Evolutionary conservation across 164 flowering plant genomes (phyloP), one percentile per base, ranked within the genome.

Genomic region (Liquidambar formosana): DNA sequence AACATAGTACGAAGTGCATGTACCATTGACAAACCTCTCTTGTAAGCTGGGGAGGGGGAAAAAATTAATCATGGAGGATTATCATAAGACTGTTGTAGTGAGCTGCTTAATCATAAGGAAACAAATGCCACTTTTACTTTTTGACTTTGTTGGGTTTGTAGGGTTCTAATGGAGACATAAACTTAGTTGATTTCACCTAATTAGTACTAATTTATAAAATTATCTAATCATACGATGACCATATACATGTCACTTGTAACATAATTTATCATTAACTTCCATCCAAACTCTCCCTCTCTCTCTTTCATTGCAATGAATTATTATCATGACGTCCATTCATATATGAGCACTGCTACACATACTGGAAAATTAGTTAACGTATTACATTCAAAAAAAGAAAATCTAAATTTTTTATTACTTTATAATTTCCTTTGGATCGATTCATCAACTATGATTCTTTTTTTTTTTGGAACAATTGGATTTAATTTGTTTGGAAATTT

Each of bases 141-240:
- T 56, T 70, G 63, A 63, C 63, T 44, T 61, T 52, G 13, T 21
- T 6, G 21, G 51, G 59, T 12, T 70, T 69, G 46, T 62, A 26
- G 13, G 62, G 63, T 19, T 61, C 16, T 63, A 46, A 45, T 63
- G 54, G 22, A 25, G 67, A 63, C 73, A 63, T 52, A 57, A 44
- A 46, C 21, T 13, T 53, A 23, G 1, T 52, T 6, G 4, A 53
- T 33, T n/a, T 38, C 48, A 66, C 60, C 18, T 28, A 8, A 33
- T 52, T 52, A 43, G 8, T 46, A 18, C 12, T 44, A 44, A 45
- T 19, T 13, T 26, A 12, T 16, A n/a, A n/a, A n/a, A n/a, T n/a
- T n/a, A n/a, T n/a, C n/a, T n/a, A n/a, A n/a, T n/a, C n/a, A n/a
- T n/a, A n/a, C n/a, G n/a, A n/a, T n/a, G n/a, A n/a, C n/a, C n/a